A percentile compares a stretch with the other conserved stretches of the same genome.
Conservation (phyloP, 768 basidiomycete species). For the Auriscalpium vulgare region DNA sequence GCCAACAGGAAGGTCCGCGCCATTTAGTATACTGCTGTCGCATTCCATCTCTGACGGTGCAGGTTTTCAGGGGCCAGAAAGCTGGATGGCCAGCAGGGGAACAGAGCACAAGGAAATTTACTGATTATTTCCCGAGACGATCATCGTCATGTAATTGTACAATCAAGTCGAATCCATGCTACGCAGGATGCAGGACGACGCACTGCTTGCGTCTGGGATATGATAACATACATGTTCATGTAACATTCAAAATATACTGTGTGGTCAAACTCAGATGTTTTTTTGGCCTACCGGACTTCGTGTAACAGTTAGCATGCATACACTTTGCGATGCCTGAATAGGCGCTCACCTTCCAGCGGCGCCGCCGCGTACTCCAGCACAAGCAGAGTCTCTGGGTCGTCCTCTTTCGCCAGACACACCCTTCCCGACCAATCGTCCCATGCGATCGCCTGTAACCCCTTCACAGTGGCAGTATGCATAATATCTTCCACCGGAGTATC, state of each 20-base stretch:
- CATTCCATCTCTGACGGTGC: background rate
- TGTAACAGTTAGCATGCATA: too few species aligned
- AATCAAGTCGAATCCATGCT: too few species aligned
- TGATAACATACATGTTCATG: too few species aligned
- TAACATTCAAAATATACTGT: too few species aligned
- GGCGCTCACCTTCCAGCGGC: background rate
- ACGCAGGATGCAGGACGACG: too few species aligned
- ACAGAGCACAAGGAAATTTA: slow-evolving; percentile 5
- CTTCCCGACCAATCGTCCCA: background rate
- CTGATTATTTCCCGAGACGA: background rate
- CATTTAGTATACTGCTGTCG: too few species aligned
- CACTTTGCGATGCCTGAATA: background rate
- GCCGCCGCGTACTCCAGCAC: background rate
- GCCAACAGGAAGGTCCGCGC: background rate
- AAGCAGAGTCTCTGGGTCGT: background rate
- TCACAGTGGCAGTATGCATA: background rate
- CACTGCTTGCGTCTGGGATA: too few species aligned
- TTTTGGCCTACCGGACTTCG: too few species aligned
- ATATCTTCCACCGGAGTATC: too few species aligned
- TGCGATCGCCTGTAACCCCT: background rate
- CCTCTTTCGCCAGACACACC: background rate
- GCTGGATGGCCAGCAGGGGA: slow-evolving; percentile 8
- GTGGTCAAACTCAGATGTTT: too few species aligned
- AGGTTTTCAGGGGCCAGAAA: slow-evolving; percentile 4
- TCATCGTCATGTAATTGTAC: too few species aligned